Evolutionary conservation across 768 basidiomycete genomes (phyloP), one percentile per base, ranked within the genome.

Genomic region (Hypsizygus marmoreus): DNA sequence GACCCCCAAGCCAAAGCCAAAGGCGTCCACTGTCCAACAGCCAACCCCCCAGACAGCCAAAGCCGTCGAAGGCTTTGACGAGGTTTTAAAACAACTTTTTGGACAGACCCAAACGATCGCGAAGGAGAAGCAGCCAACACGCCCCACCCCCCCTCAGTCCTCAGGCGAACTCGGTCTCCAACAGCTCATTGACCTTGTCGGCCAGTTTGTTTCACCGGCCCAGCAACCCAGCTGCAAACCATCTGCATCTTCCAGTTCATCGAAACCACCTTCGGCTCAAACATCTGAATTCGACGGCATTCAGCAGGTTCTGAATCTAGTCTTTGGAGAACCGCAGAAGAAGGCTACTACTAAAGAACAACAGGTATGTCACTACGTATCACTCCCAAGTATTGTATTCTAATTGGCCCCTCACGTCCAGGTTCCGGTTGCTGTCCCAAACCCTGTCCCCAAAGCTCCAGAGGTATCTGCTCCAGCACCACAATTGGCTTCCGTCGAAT

Each of bases 381-480:
- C 25, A 4, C 3, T 35, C 12, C 31, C 28, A 25, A 38, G 22
- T 40, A 26, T 20, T 6, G 16, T 40, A 26, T 20, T 19, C 16
- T 40, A 4, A 29, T 17, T 16, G 17, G 11, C 20, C 17, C 22
- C 4, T 19, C n/a, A n/a, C n/a, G n/a, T 40, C 28, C 31, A 37
- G 32, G 24, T 8, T 36, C 32, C 13, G 34, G 38, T 29, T 40
- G 20, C 25, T 49, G n/a, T n/a, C n/a, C 11, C 16, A 28, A 36
- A 19, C 29, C 23, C 45, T 40, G n/a, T n/a, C 16, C 36, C 50
- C 9, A 30, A 40, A 12, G 24, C 40, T 23, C 29, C 38, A 13
- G 30, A 37, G 26, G 13, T 43, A 24, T 32, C 50, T 23, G 40
- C 32, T 25, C 32, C 29, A 16, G 23, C 34, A 29, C 16, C 19